phyloP scores from a whole-genome alignment of 768 basidiomycete genomes.

The Cystobasidium tubakii region DNA sequence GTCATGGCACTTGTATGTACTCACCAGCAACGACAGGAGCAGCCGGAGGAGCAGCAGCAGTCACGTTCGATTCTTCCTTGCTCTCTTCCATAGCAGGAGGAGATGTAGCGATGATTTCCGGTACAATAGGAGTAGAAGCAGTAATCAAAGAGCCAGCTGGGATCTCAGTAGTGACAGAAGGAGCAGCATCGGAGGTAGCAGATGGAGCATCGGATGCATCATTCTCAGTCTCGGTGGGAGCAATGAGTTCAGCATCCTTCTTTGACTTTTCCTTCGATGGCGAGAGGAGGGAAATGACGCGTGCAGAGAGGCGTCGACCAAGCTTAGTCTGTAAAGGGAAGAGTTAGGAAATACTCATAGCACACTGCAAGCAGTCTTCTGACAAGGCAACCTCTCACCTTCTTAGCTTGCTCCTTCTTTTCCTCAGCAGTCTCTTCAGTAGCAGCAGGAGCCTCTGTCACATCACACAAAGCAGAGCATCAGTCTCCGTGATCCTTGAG shows the following conservation, averaged over 20 bases:
- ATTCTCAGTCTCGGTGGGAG: conserved; percentile 2
- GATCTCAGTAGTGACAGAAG: conserved; percentile 33
- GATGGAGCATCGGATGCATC: conserved; percentile 2
- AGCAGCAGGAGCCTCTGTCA: conserved; percentile 5
- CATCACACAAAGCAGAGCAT: not conserved
- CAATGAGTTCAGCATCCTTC: conserved; percentile 32
- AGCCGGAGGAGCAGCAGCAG: conserved; percentile 12
- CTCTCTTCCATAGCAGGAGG: not conserved
- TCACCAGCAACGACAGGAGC: conserved; percentile 19
- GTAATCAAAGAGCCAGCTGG: conserved; percentile 21
- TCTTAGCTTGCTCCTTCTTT: conserved; percentile 26
- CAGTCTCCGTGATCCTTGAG: not conserved
- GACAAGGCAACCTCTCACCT: no score
- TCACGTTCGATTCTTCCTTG: not conserved
- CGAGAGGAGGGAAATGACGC: conserved; percentile 6
- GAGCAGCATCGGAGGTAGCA: conserved; percentile 16
- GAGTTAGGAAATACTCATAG: no score
- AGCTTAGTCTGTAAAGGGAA: conserved; percentile 27
- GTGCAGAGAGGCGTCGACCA: conserved; percentile 24
- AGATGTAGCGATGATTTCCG: not conserved
- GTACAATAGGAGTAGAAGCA: conserved; percentile 6
- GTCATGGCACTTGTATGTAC: not conserved
- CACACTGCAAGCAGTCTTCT: no score
- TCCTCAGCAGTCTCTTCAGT: not conserved
- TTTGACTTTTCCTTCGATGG: conserved; percentile 25